These are phyloP conservation scores for Lachnellula willkommii DNA, from an alignment of 2,329 filamentous ascomycete species.

Conservation along the genomic window DNA sequence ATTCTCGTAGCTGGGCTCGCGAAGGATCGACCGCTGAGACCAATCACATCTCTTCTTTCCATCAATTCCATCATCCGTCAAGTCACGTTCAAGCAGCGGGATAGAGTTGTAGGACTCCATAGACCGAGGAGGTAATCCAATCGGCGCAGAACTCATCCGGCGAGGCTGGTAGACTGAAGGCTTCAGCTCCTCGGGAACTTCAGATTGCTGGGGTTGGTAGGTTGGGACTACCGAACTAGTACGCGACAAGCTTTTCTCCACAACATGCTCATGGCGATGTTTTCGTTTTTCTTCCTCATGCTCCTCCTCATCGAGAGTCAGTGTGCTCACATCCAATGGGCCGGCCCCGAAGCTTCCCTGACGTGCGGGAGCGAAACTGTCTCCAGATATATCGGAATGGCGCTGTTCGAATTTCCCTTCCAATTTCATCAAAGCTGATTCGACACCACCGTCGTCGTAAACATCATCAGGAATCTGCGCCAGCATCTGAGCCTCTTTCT, in stretches of 20 bases:
- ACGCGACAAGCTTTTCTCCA: conserved; percentile 37
- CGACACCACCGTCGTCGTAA: conserved; percentile 77
- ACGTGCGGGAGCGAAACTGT: conserved; percentile 6
- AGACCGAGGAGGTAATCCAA: conserved; percentile 54
- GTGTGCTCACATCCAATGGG: conserved; percentile 21
- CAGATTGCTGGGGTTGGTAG: conserved; percentile 19
- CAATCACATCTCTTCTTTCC: conserved; percentile 42
- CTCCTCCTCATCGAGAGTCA: conserved; percentile 17
- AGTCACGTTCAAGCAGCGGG: conserved; percentile 67
- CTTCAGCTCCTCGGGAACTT: conserved; percentile 20
- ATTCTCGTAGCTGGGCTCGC: conserved; percentile 41
- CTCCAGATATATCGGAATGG: conserved; percentile 23
- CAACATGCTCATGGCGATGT: conserved; percentile 43
- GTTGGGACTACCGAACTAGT: conserved; percentile 24
- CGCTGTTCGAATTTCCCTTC: conserved; percentile 75
- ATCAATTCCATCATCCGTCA: conserved; percentile 46
- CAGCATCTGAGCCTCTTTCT: conserved; percentile 80
- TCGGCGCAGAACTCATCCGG: conserved; percentile 29
- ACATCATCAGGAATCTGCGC: conserved; percentile 80
- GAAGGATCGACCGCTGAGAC: conserved; percentile 51
- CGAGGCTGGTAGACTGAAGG: conserved; percentile 27
- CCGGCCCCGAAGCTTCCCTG: conserved; percentile 26
- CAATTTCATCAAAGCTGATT: conserved; percentile 85
- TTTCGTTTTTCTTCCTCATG: conserved; percentile 38
- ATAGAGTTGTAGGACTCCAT: conserved; percentile 71